Evolutionary conservation across 1,284 basidiomycete genomes (phyloP), one percentile per base, ranked within the genome.

Genomic region (Porodaedalea pini): DNA sequence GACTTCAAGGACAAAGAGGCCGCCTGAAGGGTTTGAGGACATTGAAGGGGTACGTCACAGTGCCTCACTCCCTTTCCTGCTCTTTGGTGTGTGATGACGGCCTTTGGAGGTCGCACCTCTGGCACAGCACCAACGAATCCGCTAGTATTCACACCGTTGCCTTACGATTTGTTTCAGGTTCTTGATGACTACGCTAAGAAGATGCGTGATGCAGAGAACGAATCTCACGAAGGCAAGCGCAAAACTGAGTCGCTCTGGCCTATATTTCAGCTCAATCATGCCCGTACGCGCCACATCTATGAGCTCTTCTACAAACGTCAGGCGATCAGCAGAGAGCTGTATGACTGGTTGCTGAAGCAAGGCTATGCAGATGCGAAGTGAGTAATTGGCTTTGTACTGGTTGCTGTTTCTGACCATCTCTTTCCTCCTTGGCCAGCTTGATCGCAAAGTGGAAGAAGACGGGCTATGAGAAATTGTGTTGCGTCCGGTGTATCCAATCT

Each of bases 371-470:
- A 99, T 71, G 88, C 90, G 48, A 97, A 97, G 96, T 98, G 70
- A 71, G 92, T 79, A n/a, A 31, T 27, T 37, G 41, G 49, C 51
- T 31, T 44, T 31, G 19, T 41, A 19, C 27, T 39, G 39, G 25
- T 50, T 43, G 53, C 52, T 40, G n/a, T 44, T 15, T 29, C 52
- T 55, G 53, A 27, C 59, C 44, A 53, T 58, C 44, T 50, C 31
- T 39, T 29, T n/a, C 49, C n/a, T 57, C 45, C 36, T 40, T 29
- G 13, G 31, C 37, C 66, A 98, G 96, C 68, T 76, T 99, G 70
- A 93, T 99, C 71, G 97, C 97, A 31, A 99, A 99, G 73, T 99
- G 97, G 97, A 99, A 99, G 79, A 97, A 98, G 74, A 78, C 90
- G 8, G 97, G 97, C 2, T 99, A 99, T 71, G 97, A 99, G 75